Base-by-base conservation (phyloP, 305 asterid species). In the Fraxinus ornus region DNA sequence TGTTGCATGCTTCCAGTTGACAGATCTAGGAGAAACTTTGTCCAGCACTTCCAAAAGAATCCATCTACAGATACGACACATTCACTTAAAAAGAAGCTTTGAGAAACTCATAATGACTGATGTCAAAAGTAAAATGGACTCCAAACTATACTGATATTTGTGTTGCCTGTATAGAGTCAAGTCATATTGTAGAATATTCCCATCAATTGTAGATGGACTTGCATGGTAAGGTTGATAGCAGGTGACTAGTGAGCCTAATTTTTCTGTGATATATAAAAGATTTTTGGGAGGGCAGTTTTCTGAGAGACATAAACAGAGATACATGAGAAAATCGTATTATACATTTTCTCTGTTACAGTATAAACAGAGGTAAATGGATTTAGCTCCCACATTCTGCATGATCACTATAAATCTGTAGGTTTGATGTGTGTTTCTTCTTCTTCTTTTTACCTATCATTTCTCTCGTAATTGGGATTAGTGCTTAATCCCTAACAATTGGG, bases 1-100 rank as follows among this genome's bases (percentile, higher is more conserved):
- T 80, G 98, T 87, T 39, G 98, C 92, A 5, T 90, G 95, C 88
- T 90, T 93, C 97, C 97, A 94, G 86, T 88, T 87, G 82, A 93
- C 98, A 7, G 96, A 89, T 88, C 91, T 97, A 7, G 97, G 91
- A 85, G 85, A 86, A 84, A 93, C 86, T 91, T 90, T 94, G 82
- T 94, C 98, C 87, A 93, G 84, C 80, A 90, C 98, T 87, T 94
- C 97, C 86, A 94, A 84, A 85, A 93, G 91, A 84, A 86, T 77
- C 98, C 98, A 94, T 87, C 97, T 94, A 92, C 82, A 41, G 47
- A 80, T 2, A 57, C 24, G 73, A 80, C 75, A 80, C 9, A 32
- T 64, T 68, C 78, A n/a, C 66, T 74, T 22, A 44, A 32, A 55
- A 52, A 76, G 62, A 70, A 55, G 64, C 24, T 71, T 49, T 30